Conservation (phyloP, 805 yeast genomes). For the Candida montana region DNA sequence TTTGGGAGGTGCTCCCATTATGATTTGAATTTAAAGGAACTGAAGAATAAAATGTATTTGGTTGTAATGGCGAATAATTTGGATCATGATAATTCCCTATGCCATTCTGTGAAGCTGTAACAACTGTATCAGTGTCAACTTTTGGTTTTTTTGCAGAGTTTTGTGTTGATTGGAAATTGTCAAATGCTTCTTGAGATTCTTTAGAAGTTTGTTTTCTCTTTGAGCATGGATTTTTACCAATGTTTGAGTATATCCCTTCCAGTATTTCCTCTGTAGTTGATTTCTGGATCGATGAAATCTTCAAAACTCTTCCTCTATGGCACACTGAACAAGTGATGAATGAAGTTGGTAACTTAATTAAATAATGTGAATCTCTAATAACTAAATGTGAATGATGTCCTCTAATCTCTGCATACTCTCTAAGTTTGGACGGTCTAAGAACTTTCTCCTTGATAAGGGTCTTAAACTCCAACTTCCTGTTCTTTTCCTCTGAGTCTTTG, state of each 20-base stretch:
- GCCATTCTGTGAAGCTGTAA: neutral
- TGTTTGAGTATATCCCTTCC: constrained; percentile 20
- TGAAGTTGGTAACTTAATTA: constrained; percentile 22
- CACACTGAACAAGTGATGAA: constrained; percentile 26
- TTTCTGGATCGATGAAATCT: constrained; percentile 18
- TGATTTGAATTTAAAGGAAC: neutral
- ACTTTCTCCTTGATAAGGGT: constrained; percentile 23
- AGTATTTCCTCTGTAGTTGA: constrained; percentile 17
- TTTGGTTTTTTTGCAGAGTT: neutral
- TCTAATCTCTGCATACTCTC: constrained; percentile 12
- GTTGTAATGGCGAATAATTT: constrained; percentile 7
- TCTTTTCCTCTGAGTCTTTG: constrained; percentile 12
- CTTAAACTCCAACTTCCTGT: constrained; percentile 21
- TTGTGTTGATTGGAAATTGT: neutral
- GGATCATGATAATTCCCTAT: neutral
- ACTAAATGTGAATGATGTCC: constrained; percentile 25
- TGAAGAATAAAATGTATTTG: constrained; percentile 4
- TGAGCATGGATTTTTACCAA: constrained; percentile 21
- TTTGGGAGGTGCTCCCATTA: neutral
- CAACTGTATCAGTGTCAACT: neutral
- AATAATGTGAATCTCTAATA: constrained; percentile 25
- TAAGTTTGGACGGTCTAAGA: constrained; percentile 22
- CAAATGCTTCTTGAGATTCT: constrained; percentile 12
- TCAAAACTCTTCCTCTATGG: constrained; percentile 25
- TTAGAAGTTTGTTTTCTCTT: constrained; percentile 21